Base-by-base conservation (phyloP, 2,329 filamentous ascomycete genomes). In the Colletotrichum tamarilloi region DNA sequence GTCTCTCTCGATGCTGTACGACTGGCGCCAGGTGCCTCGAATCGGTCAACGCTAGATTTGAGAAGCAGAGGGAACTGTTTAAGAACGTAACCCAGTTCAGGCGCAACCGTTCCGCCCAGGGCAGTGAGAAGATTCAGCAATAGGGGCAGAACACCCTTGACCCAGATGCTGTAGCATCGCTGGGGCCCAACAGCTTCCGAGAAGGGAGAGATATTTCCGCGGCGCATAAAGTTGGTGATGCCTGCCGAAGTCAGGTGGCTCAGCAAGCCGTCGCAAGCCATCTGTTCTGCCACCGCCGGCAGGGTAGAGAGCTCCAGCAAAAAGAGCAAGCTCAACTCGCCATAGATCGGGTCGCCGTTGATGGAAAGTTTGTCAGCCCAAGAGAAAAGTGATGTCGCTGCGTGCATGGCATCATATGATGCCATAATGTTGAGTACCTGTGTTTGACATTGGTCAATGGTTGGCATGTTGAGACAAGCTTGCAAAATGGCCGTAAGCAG, bases 161-260 rank as follows among this genome's bases (percentile, higher is more conserved):
- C 91, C 97, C 97, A 99, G 78, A 98, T 95, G 65, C 90, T 89
- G 84, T 97, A 97, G 79, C 97, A 91, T 30, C 96, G 91, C 74
- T 91, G 90, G 0, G 89, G 84, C 1, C 92, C 88, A 4, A 90
- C 87, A 16, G 90, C 90, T 6, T 94, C 89, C 57, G 97, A 93
- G 75, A 97, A 95, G 0, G 95, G 95, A 3, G 93, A 93, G 71
- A 95, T 92, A 60, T 89, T 89, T 7, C 86, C 82, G 60, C 92
- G 91, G 11, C 94, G 92, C 81, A 97, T 92, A 80, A 93, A 92
- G 68, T 92, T 91, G 9, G 93, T 93, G 24, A 98, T 85, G 74
- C 93, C 95, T 63, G 95, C 94, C 1, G 93, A 93, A 24, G 93
- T 91, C 63, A 98, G 86, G 74, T 94, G 93, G 77, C 92, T 91